These are phyloP conservation scores for Chalaropsis ovoidea DNA, from an alignment of 2,329 filamentous ascomycete genomes.

Conservation along the genomic window DNA sequence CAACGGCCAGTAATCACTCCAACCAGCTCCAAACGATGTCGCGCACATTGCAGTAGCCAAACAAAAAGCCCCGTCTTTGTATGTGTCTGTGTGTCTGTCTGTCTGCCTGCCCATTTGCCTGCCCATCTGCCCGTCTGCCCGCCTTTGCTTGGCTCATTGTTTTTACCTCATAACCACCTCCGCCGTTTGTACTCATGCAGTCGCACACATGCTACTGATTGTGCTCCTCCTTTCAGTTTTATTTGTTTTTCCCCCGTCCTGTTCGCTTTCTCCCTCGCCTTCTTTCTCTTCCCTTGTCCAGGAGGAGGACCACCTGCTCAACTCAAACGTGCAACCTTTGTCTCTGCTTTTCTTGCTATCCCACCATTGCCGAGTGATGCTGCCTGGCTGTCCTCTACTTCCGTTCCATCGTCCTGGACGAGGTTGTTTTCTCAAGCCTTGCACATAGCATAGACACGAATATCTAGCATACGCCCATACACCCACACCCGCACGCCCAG, in stretches of 20 bases:
- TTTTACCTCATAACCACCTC: background rate
- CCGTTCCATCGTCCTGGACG: background rate
- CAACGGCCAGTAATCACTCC: conserved; percentile 6
- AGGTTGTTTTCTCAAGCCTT: background rate
- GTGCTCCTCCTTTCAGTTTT: conserved; percentile 3
- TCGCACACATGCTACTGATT: conserved; percentile 8
- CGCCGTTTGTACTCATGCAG: conserved; percentile 2
- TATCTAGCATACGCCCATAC: background rate
- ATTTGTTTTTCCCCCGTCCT: conserved; percentile 5
- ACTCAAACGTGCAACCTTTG: background rate
- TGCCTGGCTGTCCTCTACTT: background rate
- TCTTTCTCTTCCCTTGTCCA: background rate
- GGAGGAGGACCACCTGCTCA: background rate
- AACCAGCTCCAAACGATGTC: background rate
- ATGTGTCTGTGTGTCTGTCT: background rate
- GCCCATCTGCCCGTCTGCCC: background rate
- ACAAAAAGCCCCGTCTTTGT: background rate
- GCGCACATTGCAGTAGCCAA: conserved; percentile 3
- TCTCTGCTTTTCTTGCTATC: background rate
- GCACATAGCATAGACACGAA: background rate
- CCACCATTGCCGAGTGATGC: background rate
- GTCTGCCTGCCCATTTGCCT: background rate
- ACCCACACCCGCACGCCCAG: background rate
- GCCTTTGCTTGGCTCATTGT: conserved; percentile 13
- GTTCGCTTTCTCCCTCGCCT: background rate